phyloP scores from a whole-genome alignment of 2,329 filamentous ascomycete species.

The Scytalidium sp. region DNA sequence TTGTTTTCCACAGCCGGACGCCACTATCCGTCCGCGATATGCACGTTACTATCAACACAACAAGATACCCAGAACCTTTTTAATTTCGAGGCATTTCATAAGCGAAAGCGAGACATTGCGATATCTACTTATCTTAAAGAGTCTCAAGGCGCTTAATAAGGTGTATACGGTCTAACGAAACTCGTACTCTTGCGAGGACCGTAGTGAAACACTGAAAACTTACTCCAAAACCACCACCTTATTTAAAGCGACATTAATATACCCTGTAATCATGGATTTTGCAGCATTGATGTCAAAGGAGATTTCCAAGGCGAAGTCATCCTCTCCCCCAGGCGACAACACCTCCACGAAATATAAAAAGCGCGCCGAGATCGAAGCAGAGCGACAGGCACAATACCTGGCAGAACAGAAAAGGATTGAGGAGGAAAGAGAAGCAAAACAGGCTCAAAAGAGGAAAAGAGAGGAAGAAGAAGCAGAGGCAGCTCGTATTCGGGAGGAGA shows the following conservation, averaged over 20 bases:
- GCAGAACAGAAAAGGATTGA: slow-evolving; percentile 77
- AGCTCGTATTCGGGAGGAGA: slow-evolving; percentile 71
- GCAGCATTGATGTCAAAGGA: slow-evolving; percentile 89
- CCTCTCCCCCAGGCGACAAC: slow-evolving; percentile 31
- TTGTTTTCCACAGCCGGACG: background rate
- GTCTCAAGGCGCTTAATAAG: too few species aligned
- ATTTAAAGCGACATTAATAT: background rate
- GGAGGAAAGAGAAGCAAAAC: slow-evolving; percentile 65
- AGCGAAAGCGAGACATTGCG: too few species aligned
- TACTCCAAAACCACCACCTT: too few species aligned
- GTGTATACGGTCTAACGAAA: too few species aligned
- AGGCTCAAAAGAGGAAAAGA: slow-evolving; percentile 77
- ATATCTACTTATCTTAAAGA: background rate
- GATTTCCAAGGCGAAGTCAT: slow-evolving; percentile 75
- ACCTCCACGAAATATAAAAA: slow-evolving; percentile 73
- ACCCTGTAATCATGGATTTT: slow-evolving; percentile 75
- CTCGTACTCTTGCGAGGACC: too few species aligned
- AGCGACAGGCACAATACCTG: slow-evolving; percentile 74
- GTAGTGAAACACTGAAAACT: too few species aligned
- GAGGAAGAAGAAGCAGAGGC: slow-evolving; percentile 81
- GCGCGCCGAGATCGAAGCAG: slow-evolving; percentile 81
- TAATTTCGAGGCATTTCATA: too few species aligned
- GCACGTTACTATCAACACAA: background rate
- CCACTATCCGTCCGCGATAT: background rate
- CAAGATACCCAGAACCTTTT: background rate